Conservation (phyloP, 805 yeast species). For the Cyberlindnera veronae region DNA sequence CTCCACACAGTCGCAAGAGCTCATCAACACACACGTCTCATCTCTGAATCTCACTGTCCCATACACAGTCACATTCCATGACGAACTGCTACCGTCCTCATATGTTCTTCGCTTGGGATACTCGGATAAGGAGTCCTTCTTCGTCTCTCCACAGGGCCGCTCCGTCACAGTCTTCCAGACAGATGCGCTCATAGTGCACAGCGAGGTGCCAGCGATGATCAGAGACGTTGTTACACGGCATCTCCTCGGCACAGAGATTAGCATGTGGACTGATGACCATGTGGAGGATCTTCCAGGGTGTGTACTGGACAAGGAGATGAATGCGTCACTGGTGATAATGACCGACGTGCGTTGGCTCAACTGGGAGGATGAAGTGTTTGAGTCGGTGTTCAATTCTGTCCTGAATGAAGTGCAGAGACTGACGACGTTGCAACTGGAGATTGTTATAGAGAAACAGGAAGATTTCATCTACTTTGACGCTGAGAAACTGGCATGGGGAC, state of each 20-base stretch:
- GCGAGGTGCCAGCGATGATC: conserved; percentile 12
- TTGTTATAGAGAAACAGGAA: conserved; percentile 1
- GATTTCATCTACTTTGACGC: not conserved
- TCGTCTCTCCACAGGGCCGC: conserved; percentile 14
- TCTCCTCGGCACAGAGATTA: conserved; percentile 8
- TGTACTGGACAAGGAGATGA: conserved; percentile 4
- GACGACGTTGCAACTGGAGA: conserved; percentile 1
- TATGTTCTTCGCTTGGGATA: conserved; percentile 8
- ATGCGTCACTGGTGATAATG: not conserved
- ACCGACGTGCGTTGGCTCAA: conserved; percentile 6
- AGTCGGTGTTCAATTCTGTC: conserved; percentile 9
- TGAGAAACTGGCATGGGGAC: not conserved
- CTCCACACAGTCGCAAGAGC: conserved; percentile 3
- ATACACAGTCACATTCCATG: conserved; percentile 1
- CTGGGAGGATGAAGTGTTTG: conserved; percentile 15
- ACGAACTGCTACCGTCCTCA: conserved; percentile 2
- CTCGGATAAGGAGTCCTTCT: conserved; percentile 11
- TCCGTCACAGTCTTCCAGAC: conserved; percentile 12
- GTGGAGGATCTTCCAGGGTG: not conserved
- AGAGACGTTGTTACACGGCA: conserved; percentile 10
- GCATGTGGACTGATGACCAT: not conserved
- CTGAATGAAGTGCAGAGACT: conserved; percentile 9
- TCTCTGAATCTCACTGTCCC: not conserved
- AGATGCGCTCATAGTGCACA: conserved; percentile 14
- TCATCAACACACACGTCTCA: conserved; percentile 6